These are phyloP conservation scores for Moesziomyces parantarcticus DNA, from an alignment of 1,284 basidiomycete species.

Conservation along the genomic window DNA sequence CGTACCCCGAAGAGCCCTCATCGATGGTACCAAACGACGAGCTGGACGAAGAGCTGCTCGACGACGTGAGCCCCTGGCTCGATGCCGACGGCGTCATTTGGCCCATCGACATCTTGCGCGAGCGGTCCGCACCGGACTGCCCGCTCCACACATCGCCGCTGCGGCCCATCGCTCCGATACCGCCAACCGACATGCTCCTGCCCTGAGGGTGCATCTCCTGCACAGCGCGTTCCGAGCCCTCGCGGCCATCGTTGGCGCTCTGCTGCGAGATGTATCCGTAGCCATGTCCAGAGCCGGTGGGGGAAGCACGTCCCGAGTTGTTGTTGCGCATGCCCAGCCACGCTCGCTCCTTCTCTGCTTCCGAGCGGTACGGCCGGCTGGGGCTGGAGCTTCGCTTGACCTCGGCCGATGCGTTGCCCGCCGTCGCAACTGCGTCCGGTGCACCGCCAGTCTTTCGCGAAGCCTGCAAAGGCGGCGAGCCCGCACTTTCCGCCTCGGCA, in stretches of 20 bases:
- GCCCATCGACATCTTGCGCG: constrained; percentile 32
- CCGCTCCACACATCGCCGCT: constrained; percentile 22
- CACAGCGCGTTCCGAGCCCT: constrained; percentile 5
- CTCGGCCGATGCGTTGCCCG: constrained; percentile 2
- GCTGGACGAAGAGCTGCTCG: constrained; percentile 8
- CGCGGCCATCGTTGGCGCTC: neutral
- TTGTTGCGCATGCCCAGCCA: constrained; percentile 37
- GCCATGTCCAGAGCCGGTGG: constrained; percentile 7
- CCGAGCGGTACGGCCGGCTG: constrained; percentile 31
- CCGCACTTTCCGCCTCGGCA: constrained; percentile 3
- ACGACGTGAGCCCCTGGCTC: constrained; percentile 17
- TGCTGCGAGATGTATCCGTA: constrained; percentile 26
- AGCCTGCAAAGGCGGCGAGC: constrained; percentile 2
- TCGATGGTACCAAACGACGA: constrained; percentile 24
- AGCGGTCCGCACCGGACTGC: constrained; percentile 9
- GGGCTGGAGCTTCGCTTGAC: constrained; percentile 29
- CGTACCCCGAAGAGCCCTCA: constrained; percentile 17
- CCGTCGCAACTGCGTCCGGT: constrained; percentile 3
- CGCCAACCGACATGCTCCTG: constrained; percentile 36
- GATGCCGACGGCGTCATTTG: constrained; percentile 27
- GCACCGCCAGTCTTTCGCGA: neutral
- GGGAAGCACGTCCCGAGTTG: constrained; percentile 25
- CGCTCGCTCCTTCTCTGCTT: constrained; percentile 45
- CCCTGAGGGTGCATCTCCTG: constrained; percentile 33
- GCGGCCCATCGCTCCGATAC: constrained; percentile 31